These are phyloP conservation scores for Blastobotrys persicus DNA, from an alignment of 1,139 yeast species.

Conservation along the genomic window DNA sequence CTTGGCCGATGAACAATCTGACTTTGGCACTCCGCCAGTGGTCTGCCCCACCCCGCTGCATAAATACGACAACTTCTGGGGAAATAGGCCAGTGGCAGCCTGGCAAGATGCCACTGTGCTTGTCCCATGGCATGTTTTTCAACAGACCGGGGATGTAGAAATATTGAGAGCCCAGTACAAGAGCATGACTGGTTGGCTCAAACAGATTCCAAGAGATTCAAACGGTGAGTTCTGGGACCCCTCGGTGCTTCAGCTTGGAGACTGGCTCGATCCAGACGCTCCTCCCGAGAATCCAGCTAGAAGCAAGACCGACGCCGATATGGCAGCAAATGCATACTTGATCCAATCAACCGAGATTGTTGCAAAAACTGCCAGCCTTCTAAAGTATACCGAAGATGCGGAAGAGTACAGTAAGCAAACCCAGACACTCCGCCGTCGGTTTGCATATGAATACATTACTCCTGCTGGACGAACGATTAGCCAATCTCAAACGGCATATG, in stretches of 20 bases:
- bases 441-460: constrained; percentile 25
- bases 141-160: constrained; percentile 23
- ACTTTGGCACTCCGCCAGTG: constrained; percentile 26
- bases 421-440: constrained; percentile 16
- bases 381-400: constrained; percentile 12
- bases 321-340: constrained; percentile 30
- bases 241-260: constrained; percentile 26
- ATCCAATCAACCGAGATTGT: constrained; percentile 21
- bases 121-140: constrained; percentile 26
- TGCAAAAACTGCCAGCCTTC: constrained; percentile 15
- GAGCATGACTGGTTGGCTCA: constrained; percentile 23
- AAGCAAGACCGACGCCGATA: constrained; percentile 27
- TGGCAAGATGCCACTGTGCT: constrained; percentile 32
- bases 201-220: constrained; percentile 21
- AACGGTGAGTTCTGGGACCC: constrained; percentile 18
- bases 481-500: constrained; percentile 30
- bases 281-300: constrained; percentile 29
- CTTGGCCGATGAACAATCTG: constrained; percentile 26
- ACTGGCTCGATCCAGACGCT: constrained; percentile 32
- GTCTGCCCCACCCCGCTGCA: constrained; percentile 27
- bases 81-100: constrained; percentile 21
- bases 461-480: constrained; percentile 23
- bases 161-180: constrained; percentile 23
- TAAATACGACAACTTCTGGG: constrained; percentile 24
- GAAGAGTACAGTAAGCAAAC: constrained; percentile 10